A percentile compares a stretch with the other conserved stretches of the same genome.
Evolutionary conservation across 805 yeast genomes (phyloP).

Genomic region (Cyberlindnera veronae): DNA sequence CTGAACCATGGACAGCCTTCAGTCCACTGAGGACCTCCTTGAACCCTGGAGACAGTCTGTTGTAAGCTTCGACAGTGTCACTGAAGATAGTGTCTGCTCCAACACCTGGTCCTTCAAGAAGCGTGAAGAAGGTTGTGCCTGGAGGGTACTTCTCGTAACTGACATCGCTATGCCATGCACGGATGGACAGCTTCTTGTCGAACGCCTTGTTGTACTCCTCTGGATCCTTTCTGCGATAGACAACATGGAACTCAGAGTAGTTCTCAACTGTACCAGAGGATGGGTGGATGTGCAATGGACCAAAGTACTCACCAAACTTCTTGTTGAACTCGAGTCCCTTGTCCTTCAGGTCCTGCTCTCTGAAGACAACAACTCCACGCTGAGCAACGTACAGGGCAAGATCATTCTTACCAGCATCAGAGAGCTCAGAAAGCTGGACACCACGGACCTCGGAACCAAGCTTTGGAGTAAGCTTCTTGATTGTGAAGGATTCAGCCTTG

Average conservation of each 20-base stretch:
- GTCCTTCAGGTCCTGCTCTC: conserved; percentile 62
- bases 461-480: conserved; percentile 56
- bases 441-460: conserved; percentile 64
- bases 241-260: conserved; percentile 58
- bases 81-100: conserved; percentile 80
- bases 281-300: conserved; percentile 70
- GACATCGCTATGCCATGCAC: conserved; percentile 69
- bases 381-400: conserved; percentile 66
- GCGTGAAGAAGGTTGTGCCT: conserved; percentile 61
- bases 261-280: conserved; percentile 68
- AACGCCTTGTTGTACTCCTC: too few species aligned
- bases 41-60: conserved; percentile 64
- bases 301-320: conserved; percentile 61
- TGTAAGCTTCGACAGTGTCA: conserved; percentile 65
- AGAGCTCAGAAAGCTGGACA: conserved; percentile 53
- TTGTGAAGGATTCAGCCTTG: conserved; percentile 8
- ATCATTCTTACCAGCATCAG: conserved; percentile 58
- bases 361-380: conserved; percentile 64
- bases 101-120: conserved; percentile 54
- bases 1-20: conserved; percentile 66
- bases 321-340: conserved; percentile 45
- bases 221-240: conserved; percentile 47
- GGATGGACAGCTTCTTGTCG: conserved; percentile 21
- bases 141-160: conserved; percentile 74
- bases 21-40: conserved; percentile 55